Evolutionary conservation across 306 rosid genomes (phyloP).

Genomic region (Acmispon strigosus): DNA sequence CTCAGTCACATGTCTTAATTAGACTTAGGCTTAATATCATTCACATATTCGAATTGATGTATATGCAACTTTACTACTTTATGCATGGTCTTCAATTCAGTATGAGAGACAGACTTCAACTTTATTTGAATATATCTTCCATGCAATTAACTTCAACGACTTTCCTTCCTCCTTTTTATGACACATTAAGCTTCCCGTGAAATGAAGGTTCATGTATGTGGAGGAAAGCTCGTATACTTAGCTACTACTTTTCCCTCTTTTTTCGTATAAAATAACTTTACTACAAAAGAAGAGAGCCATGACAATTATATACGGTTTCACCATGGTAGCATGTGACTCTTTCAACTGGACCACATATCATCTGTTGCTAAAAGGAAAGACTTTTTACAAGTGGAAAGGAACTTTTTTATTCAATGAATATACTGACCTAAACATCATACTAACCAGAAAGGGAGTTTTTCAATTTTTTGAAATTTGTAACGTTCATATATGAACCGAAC

Average conservation of each 20-base stretch:
- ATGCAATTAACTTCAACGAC: slow-evolving; percentile 13
- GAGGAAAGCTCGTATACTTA: slow-evolving; percentile 7
- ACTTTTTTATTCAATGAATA: neutral
- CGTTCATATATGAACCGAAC: neutral
- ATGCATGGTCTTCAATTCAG: neutral
- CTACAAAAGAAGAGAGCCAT: slow-evolving; percentile 14
- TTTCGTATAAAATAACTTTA: slow-evolving; percentile 3
- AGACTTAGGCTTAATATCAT: neutral
- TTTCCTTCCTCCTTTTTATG: neutral
- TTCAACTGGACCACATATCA: slow-evolving; percentile 28
- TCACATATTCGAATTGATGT: slow-evolving; percentile 15
- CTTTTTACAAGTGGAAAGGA: slow-evolving; percentile 4
- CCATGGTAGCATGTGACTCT: slow-evolving; percentile 40
- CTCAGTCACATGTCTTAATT: neutral
- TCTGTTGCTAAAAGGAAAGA: neutral
- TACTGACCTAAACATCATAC: slow-evolving; percentile 3
- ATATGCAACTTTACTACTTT: neutral
- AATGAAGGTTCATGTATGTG: slow-evolving; percentile 23
- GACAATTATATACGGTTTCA: slow-evolving; percentile 28
- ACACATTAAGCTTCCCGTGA: slow-evolving; percentile 42
- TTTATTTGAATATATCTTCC: slow-evolving; percentile 10
- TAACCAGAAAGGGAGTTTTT: neutral
- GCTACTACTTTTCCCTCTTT: slow-evolving; percentile 19
- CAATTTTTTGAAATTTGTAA: neutral
- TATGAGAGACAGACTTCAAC: neutral